Base-by-base conservation (phyloP, 345 rosid species). In the Camelina laxa region DNA sequence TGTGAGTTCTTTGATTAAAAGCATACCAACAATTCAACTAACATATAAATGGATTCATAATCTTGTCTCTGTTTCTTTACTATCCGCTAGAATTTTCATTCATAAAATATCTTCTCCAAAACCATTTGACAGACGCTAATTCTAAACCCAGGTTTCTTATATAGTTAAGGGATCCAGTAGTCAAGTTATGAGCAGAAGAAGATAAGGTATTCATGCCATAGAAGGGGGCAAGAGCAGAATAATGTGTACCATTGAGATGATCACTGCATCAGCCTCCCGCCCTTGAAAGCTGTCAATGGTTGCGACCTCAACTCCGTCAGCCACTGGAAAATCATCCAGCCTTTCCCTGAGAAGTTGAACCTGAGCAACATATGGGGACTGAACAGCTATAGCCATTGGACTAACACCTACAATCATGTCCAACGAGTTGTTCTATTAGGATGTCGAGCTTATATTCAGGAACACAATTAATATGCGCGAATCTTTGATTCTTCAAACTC, bases 201-300 rank as follows among this genome's bases (percentile, higher is more conserved):
- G 48, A 10, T 5, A 54, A 53, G 5, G 31, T 30, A 30, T 30
- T 35, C 54, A 72, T 38, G 53, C n/a, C 9, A 63, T 27, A 41
- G 0, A 51, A 41, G 13, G 62, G 56, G 54, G 27, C 21, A 67
- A 11, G 9, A 47, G 13, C 2, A 60, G 12, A 31, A 45, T 53
- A 62, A 10, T 13, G 21, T 45, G 62, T 90, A 94, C 98, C 98
- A 94, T 94, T 77, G 97, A 94, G 79, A 94, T 91, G 55, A 94
- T 88, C 27, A 90, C 96, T 50, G 96, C 97, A 85, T 94, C 98
- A 77, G 97, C 97, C 55, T 90, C 97, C 11, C 98, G 87, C 0
- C 98, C 98, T 83, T 94, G 97, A 80, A 91, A 94, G 83, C 97
- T 94, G 73, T 94, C 98, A 14, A 94, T 88, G 45, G 97, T 94